Conservation (phyloP, 2,329 filamentous ascomycete genomes). For the Pseudogymnoascus destructans region DNA sequence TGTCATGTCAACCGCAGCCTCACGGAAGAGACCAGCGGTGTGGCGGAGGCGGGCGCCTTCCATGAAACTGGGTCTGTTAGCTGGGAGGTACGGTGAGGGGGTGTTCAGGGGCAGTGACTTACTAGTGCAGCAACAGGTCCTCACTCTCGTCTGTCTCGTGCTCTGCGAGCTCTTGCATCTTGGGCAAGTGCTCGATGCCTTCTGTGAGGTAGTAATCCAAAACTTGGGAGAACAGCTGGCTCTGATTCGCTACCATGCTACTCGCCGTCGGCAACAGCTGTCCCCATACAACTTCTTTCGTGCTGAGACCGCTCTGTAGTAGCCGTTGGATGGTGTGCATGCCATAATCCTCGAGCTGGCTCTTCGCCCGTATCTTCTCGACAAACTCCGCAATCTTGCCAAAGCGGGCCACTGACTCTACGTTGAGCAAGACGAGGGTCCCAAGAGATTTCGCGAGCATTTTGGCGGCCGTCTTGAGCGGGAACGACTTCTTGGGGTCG, state of each 20-base stretch:
- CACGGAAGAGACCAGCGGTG: conserved; percentile 46
- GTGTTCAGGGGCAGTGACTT: conserved; percentile 1
- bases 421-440: conserved; percentile 47
- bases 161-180: conserved; percentile 47
- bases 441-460: conserved; percentile 47
- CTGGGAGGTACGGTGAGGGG: background rate
- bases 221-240: conserved; percentile 57
- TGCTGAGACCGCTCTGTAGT: conserved; percentile 46
- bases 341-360: conserved; percentile 50
- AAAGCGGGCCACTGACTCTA: conserved; percentile 42
- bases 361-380: conserved; percentile 32
- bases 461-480: conserved; percentile 44
- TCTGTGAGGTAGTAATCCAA: conserved; percentile 59
- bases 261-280: conserved; percentile 42
- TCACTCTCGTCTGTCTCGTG: conserved; percentile 44
- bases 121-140: conserved; percentile 47
- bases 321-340: conserved; percentile 51
- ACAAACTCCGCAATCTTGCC: conserved; percentile 41
- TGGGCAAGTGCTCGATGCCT: conserved; percentile 41
- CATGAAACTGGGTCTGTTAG: conserved; percentile 36
- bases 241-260: conserved; percentile 58
- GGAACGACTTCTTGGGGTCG: conserved; percentile 54
- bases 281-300: conserved; percentile 46
- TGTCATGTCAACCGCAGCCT: conserved; percentile 32
- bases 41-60: conserved; percentile 59